Evolutionary conservation across 306 rosid species (phyloP), one percentile per base, ranked within the genome.

Genomic region (Lathyrus sativus): DNA sequence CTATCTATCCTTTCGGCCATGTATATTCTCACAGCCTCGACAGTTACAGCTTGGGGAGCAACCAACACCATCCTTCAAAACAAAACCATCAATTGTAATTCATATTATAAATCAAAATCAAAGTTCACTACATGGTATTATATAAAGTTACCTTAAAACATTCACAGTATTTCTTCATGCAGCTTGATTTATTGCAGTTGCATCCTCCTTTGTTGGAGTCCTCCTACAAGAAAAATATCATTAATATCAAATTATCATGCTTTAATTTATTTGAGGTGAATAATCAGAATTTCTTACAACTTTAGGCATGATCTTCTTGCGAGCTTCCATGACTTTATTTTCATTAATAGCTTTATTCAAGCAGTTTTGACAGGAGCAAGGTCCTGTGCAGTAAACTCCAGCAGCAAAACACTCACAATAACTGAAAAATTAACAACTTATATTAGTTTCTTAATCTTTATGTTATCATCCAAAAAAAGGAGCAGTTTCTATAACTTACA

Each of bases 371-470:
- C 98, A 93, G 17, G 91, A 74, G 73, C 96, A 93, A 46, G 96
- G 85, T 71, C 88, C 98, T 65, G 78, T 85, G 82, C 97, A 93
- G 86, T 88, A 93, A 64, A 85, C 96, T 68, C 96, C 96, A 13
- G 96, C 95, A 24, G 96, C 96, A 82, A 93, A 90, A 82, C 98
- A 90, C 81, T 85, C 95, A 41, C 98, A 90, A 74, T 93, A 88
- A 61, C 97, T 93, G 87, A 65, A n/a, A 41, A 76, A 33, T 33
- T 31, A 0, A 31, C 35, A 31, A 33, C 8, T 6, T 33, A 6
- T 33, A 33, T 6, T 33, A 33, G 38, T 33, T 4, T 6, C 7
- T 5, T 6, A 33, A 33, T 33, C 38, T 33, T 33, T 5, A 8
- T 33, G 7, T 0, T 33, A 1, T 33, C 38, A 33, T 7, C 38